Conservation (phyloP, 768 basidiomycete genomes). For the Strobilomyces echinocephalus region DNA sequence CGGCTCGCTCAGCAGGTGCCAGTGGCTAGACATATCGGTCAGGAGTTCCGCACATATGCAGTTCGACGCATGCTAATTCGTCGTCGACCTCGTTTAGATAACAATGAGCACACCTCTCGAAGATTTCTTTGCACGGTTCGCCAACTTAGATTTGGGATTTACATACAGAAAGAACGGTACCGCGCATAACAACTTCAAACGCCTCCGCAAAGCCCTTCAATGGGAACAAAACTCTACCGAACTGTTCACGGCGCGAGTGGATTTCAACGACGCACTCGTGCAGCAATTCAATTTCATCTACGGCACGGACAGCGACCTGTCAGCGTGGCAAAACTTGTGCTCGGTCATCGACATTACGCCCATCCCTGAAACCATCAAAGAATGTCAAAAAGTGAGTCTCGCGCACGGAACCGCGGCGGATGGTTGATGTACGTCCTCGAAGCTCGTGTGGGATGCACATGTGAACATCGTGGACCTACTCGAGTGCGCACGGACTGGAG, state of each 20-base stretch:
- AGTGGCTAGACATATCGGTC: neutral
- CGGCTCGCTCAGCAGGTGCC: neutral
- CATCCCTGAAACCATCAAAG: constrained; percentile 13
- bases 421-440: neutral
- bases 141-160: constrained; percentile 9
- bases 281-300: constrained; percentile 24
- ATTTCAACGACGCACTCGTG: constrained; percentile 19
- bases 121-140: constrained; percentile 21
- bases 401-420: neutral
- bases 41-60: neutral
- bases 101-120: constrained; percentile 18
- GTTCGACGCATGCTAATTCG: neutral
- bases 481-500: constrained; percentile 10
- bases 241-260: neutral
- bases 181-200: constrained; percentile 20
- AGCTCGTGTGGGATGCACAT: constrained; percentile 26
- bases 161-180: constrained; percentile 8
- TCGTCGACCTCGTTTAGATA: neutral
- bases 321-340: constrained; percentile 26
- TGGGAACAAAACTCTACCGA: neutral
- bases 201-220: constrained; percentile 3
- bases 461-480: constrained; percentile 36
- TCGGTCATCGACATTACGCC: constrained; percentile 18
- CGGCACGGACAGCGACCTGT: constrained; percentile 17
- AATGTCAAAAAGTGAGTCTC: constrained; percentile 16